Evolutionary conservation across 805 yeast species (phyloP).

Genomic region (Ogataea glucozyma): DNA sequence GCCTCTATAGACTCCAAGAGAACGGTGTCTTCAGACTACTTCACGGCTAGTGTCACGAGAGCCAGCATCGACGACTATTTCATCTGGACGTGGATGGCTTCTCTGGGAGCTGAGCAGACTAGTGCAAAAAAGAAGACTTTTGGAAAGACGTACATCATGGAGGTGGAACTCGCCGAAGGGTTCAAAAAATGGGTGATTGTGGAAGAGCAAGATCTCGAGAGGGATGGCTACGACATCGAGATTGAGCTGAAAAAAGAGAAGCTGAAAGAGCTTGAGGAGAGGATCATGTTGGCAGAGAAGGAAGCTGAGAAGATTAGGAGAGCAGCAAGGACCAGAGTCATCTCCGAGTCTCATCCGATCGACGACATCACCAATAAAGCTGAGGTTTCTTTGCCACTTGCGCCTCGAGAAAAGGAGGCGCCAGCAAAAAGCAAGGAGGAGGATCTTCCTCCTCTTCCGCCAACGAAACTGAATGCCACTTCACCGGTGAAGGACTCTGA

Average conservation of each 20-base stretch:
- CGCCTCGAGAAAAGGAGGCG: constrained; percentile 8
- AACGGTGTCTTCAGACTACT: constrained; percentile 30
- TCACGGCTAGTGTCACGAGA: constrained; percentile 52
- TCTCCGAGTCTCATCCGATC: constrained; percentile 9
- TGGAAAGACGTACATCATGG: constrained; percentile 81
- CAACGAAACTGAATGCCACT: constrained; percentile 1
- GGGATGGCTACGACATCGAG: constrained; percentile 38
- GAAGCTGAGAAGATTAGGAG: constrained; percentile 27
- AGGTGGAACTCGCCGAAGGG: constrained; percentile 73
- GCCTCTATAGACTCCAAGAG: constrained; percentile 24
- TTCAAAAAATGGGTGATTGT: constrained; percentile 76
- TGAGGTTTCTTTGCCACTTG: constrained; percentile 15
- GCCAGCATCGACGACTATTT: constrained; percentile 83
- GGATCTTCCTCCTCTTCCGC: constrained; percentile 7
- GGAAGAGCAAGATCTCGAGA: constrained; percentile 59
- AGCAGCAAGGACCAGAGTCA: constrained; percentile 18
- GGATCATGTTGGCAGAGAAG: constrained; percentile 30
- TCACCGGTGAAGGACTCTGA: constrained; percentile 4
- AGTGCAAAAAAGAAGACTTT: constrained; percentile 62
- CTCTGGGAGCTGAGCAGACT: constrained; percentile 74
- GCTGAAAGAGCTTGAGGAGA: constrained; percentile 30
- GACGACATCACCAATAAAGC: constrained; percentile 20
- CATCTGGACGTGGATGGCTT: constrained; percentile 89
- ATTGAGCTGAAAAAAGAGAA: constrained; percentile 37
- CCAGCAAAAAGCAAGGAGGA: constrained; percentile 6